Conservation (phyloP, 2,329 filamentous ascomycete genomes). For the Claviceps pazoutovae region DNA sequence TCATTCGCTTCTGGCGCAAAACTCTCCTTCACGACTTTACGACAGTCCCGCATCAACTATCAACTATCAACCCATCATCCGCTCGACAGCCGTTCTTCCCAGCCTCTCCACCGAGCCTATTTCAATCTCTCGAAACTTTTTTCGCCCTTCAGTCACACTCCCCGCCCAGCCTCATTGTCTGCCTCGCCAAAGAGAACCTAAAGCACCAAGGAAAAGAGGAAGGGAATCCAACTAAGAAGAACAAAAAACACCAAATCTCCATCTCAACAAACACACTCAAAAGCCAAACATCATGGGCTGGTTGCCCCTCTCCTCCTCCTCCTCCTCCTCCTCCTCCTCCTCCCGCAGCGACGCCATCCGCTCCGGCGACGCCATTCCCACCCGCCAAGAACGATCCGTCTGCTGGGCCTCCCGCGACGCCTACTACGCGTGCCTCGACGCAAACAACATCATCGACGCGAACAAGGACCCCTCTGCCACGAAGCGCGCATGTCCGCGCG, state of each 20-base stretch:
- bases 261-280: neutral
- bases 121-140: neutral
- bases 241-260: neutral
- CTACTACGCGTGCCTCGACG: conserved; percentile 82
- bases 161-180: neutral
- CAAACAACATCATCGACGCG: conserved; percentile 63
- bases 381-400: conserved; percentile 61
- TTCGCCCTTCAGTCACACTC: neutral
- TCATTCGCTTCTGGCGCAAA: neutral
- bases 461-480: conserved; percentile 27
- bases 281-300: conserved; percentile 24
- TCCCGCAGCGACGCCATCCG: conserved; percentile 35
- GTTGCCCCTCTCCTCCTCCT: conserved; percentile 30
- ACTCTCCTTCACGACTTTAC: too few relatives aligned
- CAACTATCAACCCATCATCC: neutral
- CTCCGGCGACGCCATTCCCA: conserved; percentile 55
- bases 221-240: neutral
- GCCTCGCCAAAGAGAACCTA: neutral
- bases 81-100: neutral
- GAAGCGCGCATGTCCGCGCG: conserved; percentile 24
- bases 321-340: conserved; percentile 26
- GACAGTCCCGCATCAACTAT: too few relatives aligned
- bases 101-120: neutral
- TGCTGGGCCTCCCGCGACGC: conserved; percentile 86
- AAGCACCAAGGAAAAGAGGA: too few relatives aligned